phyloP scores from a whole-genome alignment of 2,329 filamentous ascomycete species.

The Cryphonectria nitschkei region DNA sequence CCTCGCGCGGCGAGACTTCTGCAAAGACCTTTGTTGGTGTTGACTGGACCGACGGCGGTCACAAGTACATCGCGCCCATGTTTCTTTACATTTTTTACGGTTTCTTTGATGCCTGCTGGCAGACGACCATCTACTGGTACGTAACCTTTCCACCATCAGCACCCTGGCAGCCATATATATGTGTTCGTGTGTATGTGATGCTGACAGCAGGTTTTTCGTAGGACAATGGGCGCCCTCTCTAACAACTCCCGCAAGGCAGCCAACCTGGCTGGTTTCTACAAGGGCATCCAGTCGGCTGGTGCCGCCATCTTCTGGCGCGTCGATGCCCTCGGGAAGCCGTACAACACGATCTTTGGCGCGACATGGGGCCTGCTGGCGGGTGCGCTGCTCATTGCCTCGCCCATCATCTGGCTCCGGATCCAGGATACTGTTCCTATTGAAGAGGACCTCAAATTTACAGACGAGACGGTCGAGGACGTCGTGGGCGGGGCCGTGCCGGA shows the following conservation, averaged over 20 bases:
- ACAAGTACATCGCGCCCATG: slow-evolving; percentile 73
- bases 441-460: slow-evolving; percentile 82
- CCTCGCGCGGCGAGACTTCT: slow-evolving; percentile 46
- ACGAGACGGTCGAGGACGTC: slow-evolving; percentile 79
- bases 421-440: slow-evolving; percentile 80
- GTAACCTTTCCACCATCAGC: slow-evolving; percentile 46
- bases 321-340: slow-evolving; percentile 65
- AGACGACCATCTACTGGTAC: slow-evolving; percentile 90
- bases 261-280: slow-evolving; percentile 71
- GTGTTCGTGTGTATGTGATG: neutral
- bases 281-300: slow-evolving; percentile 79
- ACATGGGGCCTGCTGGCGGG: slow-evolving; percentile 76
- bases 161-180: neutral
- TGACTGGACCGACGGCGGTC: slow-evolving; percentile 69
- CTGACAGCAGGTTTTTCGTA: slow-evolving; percentile 48
- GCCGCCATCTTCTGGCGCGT: slow-evolving; percentile 76
- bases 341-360: slow-evolving; percentile 70
- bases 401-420: slow-evolving; percentile 79
- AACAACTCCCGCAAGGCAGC: slow-evolving; percentile 92
- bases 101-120: slow-evolving; percentile 87
- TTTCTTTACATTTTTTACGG: slow-evolving; percentile 91
- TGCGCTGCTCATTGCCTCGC: slow-evolving; percentile 76
- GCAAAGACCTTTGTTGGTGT: slow-evolving; percentile 35
- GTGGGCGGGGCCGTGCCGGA: slow-evolving; percentile 36
- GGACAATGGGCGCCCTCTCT: slow-evolving; percentile 89